A percentile compares a stretch with the other conserved stretches of the same genome.
phyloP scores from a whole-genome alignment of 768 basidiomycete genomes.

The Rhizopogon vulgaris region DNA sequence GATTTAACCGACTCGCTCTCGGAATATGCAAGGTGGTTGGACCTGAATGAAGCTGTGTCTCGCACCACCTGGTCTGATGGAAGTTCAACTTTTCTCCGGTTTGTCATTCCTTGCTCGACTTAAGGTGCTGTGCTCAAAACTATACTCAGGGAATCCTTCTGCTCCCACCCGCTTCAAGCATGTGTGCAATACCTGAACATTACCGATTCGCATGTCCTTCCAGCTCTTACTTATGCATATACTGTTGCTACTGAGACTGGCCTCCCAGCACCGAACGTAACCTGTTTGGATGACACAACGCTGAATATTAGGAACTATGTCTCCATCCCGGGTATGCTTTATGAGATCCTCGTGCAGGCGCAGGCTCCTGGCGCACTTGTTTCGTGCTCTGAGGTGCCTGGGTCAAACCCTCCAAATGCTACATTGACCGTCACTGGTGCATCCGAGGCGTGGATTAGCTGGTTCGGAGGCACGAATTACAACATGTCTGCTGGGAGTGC shows the following conservation, averaged over 20 bases:
- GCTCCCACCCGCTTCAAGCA: conserved; percentile 56
- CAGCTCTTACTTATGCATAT: conserved; percentile 41
- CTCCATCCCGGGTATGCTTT: conserved; percentile 55
- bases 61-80: conserved; percentile 57
- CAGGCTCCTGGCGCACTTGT: conserved; percentile 26
- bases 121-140: conserved; percentile 1
- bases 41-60: conserved; percentile 56
- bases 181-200: conserved; percentile 54
- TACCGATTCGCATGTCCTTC: conserved; percentile 25
- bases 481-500: conserved; percentile 54
- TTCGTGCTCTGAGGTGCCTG: conserved; percentile 25
- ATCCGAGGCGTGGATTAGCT: conserved; percentile 57
- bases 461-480: conserved; percentile 73
- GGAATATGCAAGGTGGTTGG: conserved; percentile 61
- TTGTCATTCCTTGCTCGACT: conserved; percentile 2
- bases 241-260: conserved; percentile 38
- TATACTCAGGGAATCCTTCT: conserved; percentile 46
- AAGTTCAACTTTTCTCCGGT: conserved; percentile 45
- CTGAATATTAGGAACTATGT: conserved; percentile 49
- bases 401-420: conserved; percentile 33
- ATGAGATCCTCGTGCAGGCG: conserved; percentile 56
- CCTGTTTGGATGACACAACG: conserved; percentile 52
- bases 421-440: conserved; percentile 41
- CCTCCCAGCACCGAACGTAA: conserved; percentile 51
- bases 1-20: conserved; percentile 27